phyloP scores from a whole-genome alignment of 441 rosid species.

The Eruca vesicaria region DNA sequence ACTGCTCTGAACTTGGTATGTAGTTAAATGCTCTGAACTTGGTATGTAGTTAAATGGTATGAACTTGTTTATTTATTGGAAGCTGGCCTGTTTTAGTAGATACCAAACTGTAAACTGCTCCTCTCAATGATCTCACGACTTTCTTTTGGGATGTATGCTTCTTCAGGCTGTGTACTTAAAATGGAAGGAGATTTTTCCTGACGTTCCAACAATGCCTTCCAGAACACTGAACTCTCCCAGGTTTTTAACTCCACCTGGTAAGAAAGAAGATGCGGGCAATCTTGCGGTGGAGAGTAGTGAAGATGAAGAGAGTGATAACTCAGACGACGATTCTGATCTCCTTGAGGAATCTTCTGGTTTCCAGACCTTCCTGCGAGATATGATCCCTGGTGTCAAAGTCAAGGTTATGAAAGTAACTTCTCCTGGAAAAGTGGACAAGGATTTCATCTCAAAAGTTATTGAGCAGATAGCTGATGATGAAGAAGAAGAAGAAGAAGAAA shows the following conservation, averaged over 20 bases:
- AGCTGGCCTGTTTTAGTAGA: neutral
- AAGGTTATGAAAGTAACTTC: slow-evolving; percentile 87
- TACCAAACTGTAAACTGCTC: slow-evolving; percentile 2
- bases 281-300: slow-evolving; percentile 55
- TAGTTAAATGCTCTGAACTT: neutral
- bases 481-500: slow-evolving; percentile 47
- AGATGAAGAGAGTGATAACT: slow-evolving; percentile 58
- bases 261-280: slow-evolving; percentile 62
- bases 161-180: slow-evolving; percentile 85
- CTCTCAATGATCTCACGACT: neutral
- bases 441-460: slow-evolving; percentile 85
- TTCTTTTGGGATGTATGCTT: slow-evolving; percentile 17
- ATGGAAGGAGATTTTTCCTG: slow-evolving; percentile 51
- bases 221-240: slow-evolving; percentile 44
- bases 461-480: slow-evolving; percentile 83
- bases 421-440: slow-evolving; percentile 76
- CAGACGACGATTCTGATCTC: slow-evolving; percentile 75
- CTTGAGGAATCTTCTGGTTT: slow-evolving; percentile 73
- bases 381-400: slow-evolving; percentile 86
- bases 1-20: neutral
- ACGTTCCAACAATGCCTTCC: slow-evolving; percentile 46
- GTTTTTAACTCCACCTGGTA: slow-evolving; percentile 46
- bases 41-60: neutral
- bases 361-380: slow-evolving; percentile 73
- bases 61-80: slow-evolving; percentile 4